These are phyloP conservation scores for Talaromyces sp. DNA, from an alignment of 2,329 filamentous ascomycete species.

Conservation along the genomic window DNA sequence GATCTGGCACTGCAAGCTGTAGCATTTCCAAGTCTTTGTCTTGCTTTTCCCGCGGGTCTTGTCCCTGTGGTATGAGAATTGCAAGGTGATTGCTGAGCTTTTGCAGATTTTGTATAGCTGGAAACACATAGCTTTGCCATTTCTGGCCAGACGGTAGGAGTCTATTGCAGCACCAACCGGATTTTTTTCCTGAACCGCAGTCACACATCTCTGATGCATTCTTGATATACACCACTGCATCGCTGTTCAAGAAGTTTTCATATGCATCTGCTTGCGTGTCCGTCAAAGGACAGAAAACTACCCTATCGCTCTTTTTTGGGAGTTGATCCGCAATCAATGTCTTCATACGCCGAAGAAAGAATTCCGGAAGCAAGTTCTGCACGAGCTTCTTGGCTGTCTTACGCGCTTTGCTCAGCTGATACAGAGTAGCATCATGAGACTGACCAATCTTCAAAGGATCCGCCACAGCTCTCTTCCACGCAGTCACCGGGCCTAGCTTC, in stretches of 20 bases:
- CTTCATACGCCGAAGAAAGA: constrained; percentile 92
- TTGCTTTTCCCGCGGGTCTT: constrained; percentile 68
- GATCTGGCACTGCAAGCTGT: constrained; percentile 67
- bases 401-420: constrained; percentile 76
- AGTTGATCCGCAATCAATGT: constrained; percentile 85
- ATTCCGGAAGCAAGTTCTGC: constrained; percentile 78
- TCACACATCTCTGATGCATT: constrained; percentile 64
- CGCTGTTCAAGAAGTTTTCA: constrained; percentile 71
- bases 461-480: constrained; percentile 76
- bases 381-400: constrained; percentile 81
- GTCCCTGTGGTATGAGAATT: constrained; percentile 68
- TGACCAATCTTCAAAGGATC: constrained; percentile 81
- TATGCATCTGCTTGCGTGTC: constrained; percentile 78
- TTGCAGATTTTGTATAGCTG: constrained; percentile 74
- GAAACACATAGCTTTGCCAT: constrained; percentile 80
- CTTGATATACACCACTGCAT: constrained; percentile 66
- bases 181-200: constrained; percentile 65
- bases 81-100: constrained; percentile 93
- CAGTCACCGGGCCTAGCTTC: constrained; percentile 59
- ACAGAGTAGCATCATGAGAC: constrained; percentile 82
- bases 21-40: constrained; percentile 72
- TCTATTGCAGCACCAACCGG: constrained; percentile 76
- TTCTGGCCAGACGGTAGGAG: constrained; percentile 58
- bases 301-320: constrained; percentile 88
- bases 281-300: constrained; percentile 92